Evolutionary conservation across 176 grass and related monocot genomes (phyloP).

Genomic region (Lolium rigidum): DNA sequence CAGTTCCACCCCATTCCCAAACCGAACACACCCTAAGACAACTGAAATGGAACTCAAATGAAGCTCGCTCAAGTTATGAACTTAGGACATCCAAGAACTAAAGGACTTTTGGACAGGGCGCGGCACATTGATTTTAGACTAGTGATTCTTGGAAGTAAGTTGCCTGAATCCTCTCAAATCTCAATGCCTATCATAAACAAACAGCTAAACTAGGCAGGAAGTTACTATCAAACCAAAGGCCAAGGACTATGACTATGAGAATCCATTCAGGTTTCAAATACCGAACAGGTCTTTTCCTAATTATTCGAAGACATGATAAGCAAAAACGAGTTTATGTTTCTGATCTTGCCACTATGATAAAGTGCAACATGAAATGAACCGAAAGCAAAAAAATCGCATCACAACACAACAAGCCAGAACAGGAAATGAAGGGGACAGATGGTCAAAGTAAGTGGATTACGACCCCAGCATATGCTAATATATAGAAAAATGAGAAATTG

Average conservation of each 20-base stretch:
- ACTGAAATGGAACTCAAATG: not conserved
- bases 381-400: too few relatives aligned
- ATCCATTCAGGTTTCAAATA: not conserved
- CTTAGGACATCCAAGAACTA: not conserved
- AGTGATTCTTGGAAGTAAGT: too few relatives aligned
- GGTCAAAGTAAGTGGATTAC: not conserved
- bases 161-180: too few relatives aligned
- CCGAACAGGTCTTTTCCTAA: not conserved
- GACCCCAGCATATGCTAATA: too few relatives aligned
- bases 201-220: not conserved
- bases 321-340: not conserved
- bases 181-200: too few relatives aligned
- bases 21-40: too few relatives aligned
- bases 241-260: not conserved
- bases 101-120: not conserved
- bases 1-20: too few relatives aligned
- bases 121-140: not conserved
- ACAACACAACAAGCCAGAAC: not conserved
- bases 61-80: not conserved
- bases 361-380: not conserved
- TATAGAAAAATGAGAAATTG: too few relatives aligned
- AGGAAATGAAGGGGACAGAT: not conserved
- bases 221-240: not conserved
- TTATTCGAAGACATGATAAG: not conserved
- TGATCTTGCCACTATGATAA: not conserved